Evolutionary conservation across 805 yeast genomes (phyloP).

Genomic region (Torulaspora indica): DNA sequence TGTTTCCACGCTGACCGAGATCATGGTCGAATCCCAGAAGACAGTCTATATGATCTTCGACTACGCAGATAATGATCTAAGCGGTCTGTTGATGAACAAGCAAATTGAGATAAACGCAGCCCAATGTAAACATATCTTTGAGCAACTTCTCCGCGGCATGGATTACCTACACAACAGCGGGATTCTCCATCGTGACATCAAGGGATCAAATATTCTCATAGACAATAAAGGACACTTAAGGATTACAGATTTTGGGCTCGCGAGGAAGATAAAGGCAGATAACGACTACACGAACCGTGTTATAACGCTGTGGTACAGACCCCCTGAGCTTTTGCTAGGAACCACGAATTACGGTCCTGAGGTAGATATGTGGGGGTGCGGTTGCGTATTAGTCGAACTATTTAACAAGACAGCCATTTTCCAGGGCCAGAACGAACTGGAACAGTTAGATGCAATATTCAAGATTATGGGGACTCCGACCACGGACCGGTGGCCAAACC

Average conservation of each 20-base stretch:
- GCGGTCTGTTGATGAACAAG: slow-evolving; percentile 80
- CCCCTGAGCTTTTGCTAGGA: slow-evolving; percentile 89
- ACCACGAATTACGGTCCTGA: slow-evolving; percentile 86
- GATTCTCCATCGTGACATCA: slow-evolving; percentile 75
- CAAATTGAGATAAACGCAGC: slow-evolving; percentile 56
- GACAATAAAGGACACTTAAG: slow-evolving; percentile 58
- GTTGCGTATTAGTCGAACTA: slow-evolving; percentile 81
- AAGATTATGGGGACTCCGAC: slow-evolving; percentile 85
- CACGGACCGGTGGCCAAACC: slow-evolving; percentile 66
- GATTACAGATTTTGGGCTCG: slow-evolving; percentile 80
- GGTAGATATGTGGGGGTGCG: slow-evolving; percentile 96
- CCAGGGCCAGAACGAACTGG: slow-evolving; percentile 84
- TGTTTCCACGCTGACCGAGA: slow-evolving; percentile 76
- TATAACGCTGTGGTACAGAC: slow-evolving; percentile 95
- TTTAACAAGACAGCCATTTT: slow-evolving; percentile 72
- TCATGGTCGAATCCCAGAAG: slow-evolving; percentile 68
- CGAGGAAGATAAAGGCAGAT: slow-evolving; percentile 63
- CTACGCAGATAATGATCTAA: slow-evolving; percentile 87
- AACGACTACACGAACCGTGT: slow-evolving; percentile 87
- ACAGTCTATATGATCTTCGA: slow-evolving; percentile 87
- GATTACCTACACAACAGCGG: slow-evolving; percentile 62
- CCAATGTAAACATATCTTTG: slow-evolving; percentile 61
- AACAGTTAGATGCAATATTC: slow-evolving; percentile 73
- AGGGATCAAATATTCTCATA: slow-evolving; percentile 71
- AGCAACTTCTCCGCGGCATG: slow-evolving; percentile 64